These are phyloP conservation scores for Haematococcus sp. DNA, from an alignment of 139 green algal species.

Conservation along the genomic window DNA sequence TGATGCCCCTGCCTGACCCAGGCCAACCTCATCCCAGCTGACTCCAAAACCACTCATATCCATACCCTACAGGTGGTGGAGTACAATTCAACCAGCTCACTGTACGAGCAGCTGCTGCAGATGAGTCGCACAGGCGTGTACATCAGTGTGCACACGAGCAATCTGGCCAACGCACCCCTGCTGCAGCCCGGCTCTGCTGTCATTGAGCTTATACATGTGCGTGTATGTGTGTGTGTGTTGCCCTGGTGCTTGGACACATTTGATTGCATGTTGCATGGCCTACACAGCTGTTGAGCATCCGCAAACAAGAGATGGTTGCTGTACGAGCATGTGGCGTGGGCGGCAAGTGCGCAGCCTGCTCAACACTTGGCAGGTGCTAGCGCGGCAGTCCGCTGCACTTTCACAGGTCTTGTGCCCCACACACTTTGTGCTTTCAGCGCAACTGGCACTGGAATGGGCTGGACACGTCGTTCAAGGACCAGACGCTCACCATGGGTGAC, in stretches of 20 bases:
- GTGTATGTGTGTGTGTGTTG: not conserved
- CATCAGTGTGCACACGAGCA: conserved; percentile 81
- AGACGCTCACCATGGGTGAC: conserved; percentile 78
- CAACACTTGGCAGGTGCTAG: no score
- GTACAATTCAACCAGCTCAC: conserved; percentile 51
- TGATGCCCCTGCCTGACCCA: no score
- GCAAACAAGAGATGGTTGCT: no score
- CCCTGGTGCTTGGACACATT: not conserved
- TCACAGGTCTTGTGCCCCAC: no score
- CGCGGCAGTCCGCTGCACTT: no score
- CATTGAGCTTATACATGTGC: conserved; percentile 76
- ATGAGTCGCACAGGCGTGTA: conserved; percentile 74
- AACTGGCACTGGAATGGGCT: conserved; percentile 77
- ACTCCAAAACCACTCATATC: no score
- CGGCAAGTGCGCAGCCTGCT: no score
- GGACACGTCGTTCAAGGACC: conserved; percentile 50
- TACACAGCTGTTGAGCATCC: conserved; percentile 44
- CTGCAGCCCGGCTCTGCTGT: conserved; percentile 74
- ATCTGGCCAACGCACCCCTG: conserved; percentile 80
- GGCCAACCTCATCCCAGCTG: no score
- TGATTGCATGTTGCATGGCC: conserved; percentile 67
- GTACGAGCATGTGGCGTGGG: no score
- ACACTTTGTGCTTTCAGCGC: conserved; percentile 50
- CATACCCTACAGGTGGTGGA: conserved; percentile 36
- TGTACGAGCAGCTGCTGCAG: conserved; percentile 73